phyloP scores from a whole-genome alignment of 345 rosid genomes.

The Passiflora organensis region DNA sequence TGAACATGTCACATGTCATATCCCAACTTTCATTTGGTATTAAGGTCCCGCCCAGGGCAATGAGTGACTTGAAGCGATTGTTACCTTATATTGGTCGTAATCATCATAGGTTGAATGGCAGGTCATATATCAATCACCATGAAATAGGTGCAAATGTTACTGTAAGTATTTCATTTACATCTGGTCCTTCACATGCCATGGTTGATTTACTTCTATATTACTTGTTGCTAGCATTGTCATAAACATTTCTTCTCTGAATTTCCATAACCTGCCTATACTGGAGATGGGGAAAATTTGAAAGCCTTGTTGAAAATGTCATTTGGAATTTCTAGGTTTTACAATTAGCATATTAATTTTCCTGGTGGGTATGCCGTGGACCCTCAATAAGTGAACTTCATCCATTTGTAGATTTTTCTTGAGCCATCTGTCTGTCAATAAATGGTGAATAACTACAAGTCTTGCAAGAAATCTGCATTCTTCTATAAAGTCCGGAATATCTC shows the following conservation, averaged over 20 bases:
- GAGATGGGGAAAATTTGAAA: no score
- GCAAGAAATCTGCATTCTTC: no score
- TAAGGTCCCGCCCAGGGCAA: slow-evolving; percentile 47
- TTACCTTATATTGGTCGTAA: slow-evolving; percentile 76
- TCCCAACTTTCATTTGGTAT: slow-evolving; percentile 85
- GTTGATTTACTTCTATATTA: slow-evolving; percentile 8
- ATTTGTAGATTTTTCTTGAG: no score
- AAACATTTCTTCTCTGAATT: background rate
- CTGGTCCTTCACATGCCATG: slow-evolving; percentile 3
- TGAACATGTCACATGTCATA: slow-evolving; percentile 96
- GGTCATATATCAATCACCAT: slow-evolving; percentile 67
- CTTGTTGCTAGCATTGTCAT: background rate
- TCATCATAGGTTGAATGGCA: slow-evolving; percentile 77
- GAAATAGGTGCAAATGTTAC: slow-evolving; percentile 88
- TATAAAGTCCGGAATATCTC: no score
- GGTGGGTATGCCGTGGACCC: no score
- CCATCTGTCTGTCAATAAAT: no score
- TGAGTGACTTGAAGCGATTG: slow-evolving; percentile 62
- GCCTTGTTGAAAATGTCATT: no score
- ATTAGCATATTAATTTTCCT: no score
- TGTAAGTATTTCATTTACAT: slow-evolving; percentile 43
- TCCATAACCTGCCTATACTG: no score
- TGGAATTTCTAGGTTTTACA: no score
- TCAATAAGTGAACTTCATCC: background rate
- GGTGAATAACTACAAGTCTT: no score